These are phyloP conservation scores for Hericium coralloides DNA, from an alignment of 768 basidiomycete genomes.

Conservation along the genomic window DNA sequence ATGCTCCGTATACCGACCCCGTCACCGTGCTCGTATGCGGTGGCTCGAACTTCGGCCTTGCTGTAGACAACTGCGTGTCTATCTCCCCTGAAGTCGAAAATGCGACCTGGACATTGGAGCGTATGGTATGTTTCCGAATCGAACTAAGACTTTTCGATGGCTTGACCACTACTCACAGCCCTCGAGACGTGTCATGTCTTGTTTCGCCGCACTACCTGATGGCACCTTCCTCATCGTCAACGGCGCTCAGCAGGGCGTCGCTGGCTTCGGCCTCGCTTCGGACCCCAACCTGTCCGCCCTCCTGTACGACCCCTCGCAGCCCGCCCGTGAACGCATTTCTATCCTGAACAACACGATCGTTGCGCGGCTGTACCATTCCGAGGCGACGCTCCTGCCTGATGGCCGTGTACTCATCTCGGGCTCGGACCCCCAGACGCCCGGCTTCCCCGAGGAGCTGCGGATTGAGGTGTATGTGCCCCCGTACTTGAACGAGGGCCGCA, in stretches of 20 bases:
- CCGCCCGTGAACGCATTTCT: conserved; percentile 53
- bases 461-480: conserved; percentile 80
- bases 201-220: conserved; percentile 62
- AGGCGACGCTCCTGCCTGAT: conserved; percentile 65
- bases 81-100: conserved; percentile 57
- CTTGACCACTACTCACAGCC: conserved; percentile 31
- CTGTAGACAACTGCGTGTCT: conserved; percentile 62
- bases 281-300: conserved; percentile 57
- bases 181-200: conserved; percentile 67
- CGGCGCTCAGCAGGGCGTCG: conserved; percentile 60
- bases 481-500: conserved; percentile 59
- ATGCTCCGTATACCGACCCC: conserved; percentile 67
- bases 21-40: conserved; percentile 67
- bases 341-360: conserved; percentile 62
- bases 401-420: conserved; percentile 71
- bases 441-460: conserved; percentile 71
- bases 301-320: conserved; percentile 58
- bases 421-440: conserved; percentile 50
- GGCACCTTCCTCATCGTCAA: conserved; percentile 75
- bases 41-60: conserved; percentile 51
- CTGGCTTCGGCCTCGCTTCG: conserved; percentile 63
- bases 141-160: background rate
- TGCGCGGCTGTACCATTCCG: conserved; percentile 72
- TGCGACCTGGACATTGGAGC: conserved; percentile 62
- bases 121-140: conserved; percentile 49